Evolutionary conservation across 176 grass and related monocot genomes (phyloP).

Genomic region (Dactylis glomerata): DNA sequence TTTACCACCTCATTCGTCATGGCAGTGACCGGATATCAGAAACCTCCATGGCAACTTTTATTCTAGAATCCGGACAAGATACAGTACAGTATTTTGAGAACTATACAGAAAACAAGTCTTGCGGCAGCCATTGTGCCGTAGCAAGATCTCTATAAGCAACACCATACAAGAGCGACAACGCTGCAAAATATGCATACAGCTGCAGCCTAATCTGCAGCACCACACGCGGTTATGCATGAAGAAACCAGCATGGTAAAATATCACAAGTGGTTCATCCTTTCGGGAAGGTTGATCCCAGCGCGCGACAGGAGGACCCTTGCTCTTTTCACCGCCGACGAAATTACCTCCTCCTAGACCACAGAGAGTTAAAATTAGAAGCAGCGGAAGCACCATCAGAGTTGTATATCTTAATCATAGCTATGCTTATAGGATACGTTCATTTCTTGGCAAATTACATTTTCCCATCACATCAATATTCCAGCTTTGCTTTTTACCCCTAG

Average conservation of each 20-base stretch:
- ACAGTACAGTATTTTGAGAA: not conserved
- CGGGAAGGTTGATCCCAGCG: constrained; percentile 39
- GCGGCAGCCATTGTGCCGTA: not conserved
- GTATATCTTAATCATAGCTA: not conserved
- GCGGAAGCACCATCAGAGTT: not conserved
- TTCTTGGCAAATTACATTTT: not conserved
- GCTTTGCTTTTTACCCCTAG: not conserved
- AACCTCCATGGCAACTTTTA: not conserved
- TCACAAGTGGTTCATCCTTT: constrained; percentile 41
- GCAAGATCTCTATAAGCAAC: not conserved
- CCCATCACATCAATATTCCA: not conserved
- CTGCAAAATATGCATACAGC: not conserved
- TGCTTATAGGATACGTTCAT: not conserved
- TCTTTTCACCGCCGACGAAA: constrained; percentile 32
- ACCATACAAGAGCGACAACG: not conserved
- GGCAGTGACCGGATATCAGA: not conserved
- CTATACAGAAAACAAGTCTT: not conserved
- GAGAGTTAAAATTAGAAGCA: not conserved
- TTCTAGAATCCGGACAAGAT: not conserved
- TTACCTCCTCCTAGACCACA: constrained; percentile 31
- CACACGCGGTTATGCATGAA: not conserved
- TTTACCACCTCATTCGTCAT: not conserved
- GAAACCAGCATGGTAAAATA: not conserved
- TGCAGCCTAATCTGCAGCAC: not conserved
- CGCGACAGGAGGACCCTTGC: constrained; percentile 18